Percentiles rank a stretch among this genome's conserved stretches.
These are phyloP conservation scores for Coffea eugenioides DNA, from an alignment of 257 asterid species.

Conservation along the genomic window DNA sequence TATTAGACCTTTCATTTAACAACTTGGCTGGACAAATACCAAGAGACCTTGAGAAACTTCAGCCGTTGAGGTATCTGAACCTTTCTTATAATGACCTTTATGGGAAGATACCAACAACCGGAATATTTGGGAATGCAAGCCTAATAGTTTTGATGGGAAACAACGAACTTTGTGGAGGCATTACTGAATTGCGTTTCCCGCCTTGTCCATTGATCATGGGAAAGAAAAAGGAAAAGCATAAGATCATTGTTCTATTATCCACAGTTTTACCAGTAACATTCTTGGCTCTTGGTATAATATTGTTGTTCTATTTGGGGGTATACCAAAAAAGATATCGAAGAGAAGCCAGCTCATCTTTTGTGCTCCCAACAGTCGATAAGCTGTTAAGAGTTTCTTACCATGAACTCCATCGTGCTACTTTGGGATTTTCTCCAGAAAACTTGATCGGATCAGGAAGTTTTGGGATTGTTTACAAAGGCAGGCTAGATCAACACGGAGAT, in stretches of 20 bases:
- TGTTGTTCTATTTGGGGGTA: neutral
- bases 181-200: neutral
- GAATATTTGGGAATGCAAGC: neutral
- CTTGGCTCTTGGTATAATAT: neutral
- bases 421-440: constrained; percentile 25
- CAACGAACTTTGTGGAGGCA: neutral
- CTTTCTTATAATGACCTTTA: neutral
- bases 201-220: neutral
- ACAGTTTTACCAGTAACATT: neutral
- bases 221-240: neutral
- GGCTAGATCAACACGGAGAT: constrained; percentile 5
- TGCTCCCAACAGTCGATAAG: neutral
- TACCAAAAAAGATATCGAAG: neutral
- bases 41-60: neutral
- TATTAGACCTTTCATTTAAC: neutral
- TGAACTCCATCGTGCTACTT: constrained; percentile 27
- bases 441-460: constrained; percentile 32
- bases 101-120: neutral
- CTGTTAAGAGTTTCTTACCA: constrained; percentile 25
- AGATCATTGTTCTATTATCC: neutral
- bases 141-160: neutral
- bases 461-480: constrained; percentile 35
- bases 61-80: neutral
- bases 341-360: neutral
- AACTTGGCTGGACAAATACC: neutral